These are phyloP conservation scores for Pyricularia grisea DNA, from an alignment of 2,329 filamentous ascomycete genomes.

Conservation along the genomic window DNA sequence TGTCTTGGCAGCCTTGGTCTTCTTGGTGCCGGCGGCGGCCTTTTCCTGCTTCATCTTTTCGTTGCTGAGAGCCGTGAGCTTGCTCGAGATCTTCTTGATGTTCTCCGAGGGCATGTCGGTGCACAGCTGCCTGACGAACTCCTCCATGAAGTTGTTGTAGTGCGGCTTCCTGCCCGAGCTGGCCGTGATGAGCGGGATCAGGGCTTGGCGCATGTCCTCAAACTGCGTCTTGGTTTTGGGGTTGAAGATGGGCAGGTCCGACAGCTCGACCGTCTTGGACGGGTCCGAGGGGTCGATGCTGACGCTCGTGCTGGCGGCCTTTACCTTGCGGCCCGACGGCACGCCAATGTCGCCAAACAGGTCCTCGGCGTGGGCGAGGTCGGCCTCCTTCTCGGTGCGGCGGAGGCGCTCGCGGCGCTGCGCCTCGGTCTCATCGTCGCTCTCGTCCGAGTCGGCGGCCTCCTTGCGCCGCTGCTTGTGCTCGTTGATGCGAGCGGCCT, in stretches of 20 bases:
- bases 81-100: conserved; percentile 91
- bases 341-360: conserved; percentile 73
- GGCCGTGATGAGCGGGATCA: conserved; percentile 66
- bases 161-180: conserved; percentile 76
- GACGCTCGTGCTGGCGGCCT: conserved; percentile 55
- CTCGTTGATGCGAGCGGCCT: conserved; percentile 77
- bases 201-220: conserved; percentile 62
- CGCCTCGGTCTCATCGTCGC: conserved; percentile 63
- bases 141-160: conserved; percentile 82
- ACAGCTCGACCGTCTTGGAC: conserved; percentile 70
- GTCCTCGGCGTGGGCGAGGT: conserved; percentile 82
- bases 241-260: conserved; percentile 74
- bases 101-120: conserved; percentile 86
- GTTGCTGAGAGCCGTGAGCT: conserved; percentile 82
- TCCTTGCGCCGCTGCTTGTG: conserved; percentile 49
- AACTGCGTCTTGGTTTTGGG: conserved; percentile 84
- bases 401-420: conserved; percentile 65
- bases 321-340: conserved; percentile 55
- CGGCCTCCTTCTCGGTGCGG: conserved; percentile 74
- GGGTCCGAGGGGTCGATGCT: conserved; percentile 66
- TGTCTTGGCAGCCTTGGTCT: conserved; percentile 91
- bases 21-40: conserved; percentile 88
- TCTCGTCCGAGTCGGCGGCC: conserved; percentile 45
- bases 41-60: conserved; percentile 99
- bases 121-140: conserved; percentile 78